These are phyloP conservation scores for Yamadazyma blattariae DNA, from an alignment of 1,139 yeast genomes.

Conservation along the genomic window DNA sequence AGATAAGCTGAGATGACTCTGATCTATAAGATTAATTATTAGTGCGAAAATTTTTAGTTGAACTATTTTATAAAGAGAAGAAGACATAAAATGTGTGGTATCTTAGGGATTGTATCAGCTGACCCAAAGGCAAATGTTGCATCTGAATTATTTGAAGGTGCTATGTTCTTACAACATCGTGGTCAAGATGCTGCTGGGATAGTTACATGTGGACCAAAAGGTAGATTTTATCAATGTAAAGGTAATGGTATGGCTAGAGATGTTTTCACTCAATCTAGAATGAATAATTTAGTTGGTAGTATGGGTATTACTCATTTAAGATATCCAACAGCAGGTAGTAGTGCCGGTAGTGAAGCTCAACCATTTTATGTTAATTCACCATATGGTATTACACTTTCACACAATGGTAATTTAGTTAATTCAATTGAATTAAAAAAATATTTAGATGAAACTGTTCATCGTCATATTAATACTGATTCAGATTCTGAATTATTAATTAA, in stretches of 20 bases:
- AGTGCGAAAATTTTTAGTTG: constrained; percentile 3
- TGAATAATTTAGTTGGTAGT: constrained; percentile 80
- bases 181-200: constrained; percentile 99
- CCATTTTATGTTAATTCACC: constrained; percentile 98
- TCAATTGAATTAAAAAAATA: constrained; percentile 72
- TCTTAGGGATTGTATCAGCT: constrained; percentile 82
- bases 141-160: constrained; percentile 88
- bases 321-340: constrained; percentile 98
- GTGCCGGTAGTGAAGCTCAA: constrained; percentile 96
- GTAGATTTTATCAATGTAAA: constrained; percentile 93
- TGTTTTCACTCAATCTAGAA: constrained; percentile 82
- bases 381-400: constrained; percentile 85
- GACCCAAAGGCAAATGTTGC: constrained; percentile 75
- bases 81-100: constrained; percentile 80
- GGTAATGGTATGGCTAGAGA: constrained; percentile 99
- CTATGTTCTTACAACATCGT: constrained; percentile 91
- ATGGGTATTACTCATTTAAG: constrained; percentile 96
- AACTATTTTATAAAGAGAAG: no score
- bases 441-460: constrained; percentile 90
- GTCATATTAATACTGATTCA: constrained; percentile 95
- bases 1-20: constrained; percentile 5
- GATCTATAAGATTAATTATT: no score
- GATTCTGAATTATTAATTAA: constrained; percentile 90
- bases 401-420: constrained; percentile 93
- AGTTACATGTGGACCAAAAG: constrained; percentile 91